phyloP scores from a whole-genome alignment of 495 filamentous ascomycete genomes.

The Talaromyces stipitatus region DNA sequence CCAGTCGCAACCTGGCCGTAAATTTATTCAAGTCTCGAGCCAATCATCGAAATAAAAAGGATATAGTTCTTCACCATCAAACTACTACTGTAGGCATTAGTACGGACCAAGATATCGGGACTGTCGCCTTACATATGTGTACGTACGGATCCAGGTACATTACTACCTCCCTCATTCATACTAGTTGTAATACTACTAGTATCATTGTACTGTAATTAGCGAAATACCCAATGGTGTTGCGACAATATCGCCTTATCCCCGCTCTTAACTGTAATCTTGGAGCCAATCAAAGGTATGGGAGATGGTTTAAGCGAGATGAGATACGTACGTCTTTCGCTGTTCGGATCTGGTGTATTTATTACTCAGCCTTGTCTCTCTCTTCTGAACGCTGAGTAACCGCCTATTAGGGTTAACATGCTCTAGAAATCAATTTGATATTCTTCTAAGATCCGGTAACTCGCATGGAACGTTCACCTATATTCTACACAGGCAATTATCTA shows the following conservation, averaged over 20 bases:
- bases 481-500: background rate
- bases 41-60: background rate
- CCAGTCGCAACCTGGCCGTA: background rate
- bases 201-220: background rate
- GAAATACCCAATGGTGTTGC: background rate
- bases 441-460: background rate
- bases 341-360: background rate
- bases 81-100: background rate
- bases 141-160: background rate
- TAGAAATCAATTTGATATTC: no score
- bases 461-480: background rate
- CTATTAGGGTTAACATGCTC: no score
- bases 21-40: background rate
- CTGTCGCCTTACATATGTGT: background rate
- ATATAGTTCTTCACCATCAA: background rate
- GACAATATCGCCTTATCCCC: background rate
- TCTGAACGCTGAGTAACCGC: no score
- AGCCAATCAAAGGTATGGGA: background rate
- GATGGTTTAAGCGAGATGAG: background rate
- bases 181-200: background rate
- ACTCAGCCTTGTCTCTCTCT: no score
- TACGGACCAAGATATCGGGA: background rate
- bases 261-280: background rate
- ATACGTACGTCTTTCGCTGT: no score
- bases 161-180: background rate